Base-by-base conservation (phyloP, 2,329 filamentous ascomycete species). In the Blastomyces gilchristii region DNA sequence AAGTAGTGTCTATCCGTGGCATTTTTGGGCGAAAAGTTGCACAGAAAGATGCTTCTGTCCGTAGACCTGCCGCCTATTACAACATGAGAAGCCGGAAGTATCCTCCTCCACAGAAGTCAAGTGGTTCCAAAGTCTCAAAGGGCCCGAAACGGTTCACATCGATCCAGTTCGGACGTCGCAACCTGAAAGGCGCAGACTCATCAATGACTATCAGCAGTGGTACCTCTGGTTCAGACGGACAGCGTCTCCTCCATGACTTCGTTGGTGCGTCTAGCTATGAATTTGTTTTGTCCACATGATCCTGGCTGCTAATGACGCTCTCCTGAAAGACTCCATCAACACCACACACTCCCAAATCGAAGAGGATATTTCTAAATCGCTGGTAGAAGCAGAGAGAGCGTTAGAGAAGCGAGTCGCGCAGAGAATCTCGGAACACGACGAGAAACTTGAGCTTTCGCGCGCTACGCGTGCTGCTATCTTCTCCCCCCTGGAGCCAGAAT, bases 291-390 rank as follows among this genome's bases (percentile, higher is more conserved):
- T 49, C 16, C 18, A 58, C 16, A 18, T 54, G 53, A 54, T 22
- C 2, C 18, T 39, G 18, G 25, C n/a, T 34, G 14, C 37, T 54
- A 11, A 59, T n/a, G 3, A 25, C 6, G 16, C 12, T 34, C 25
- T n/a, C 2, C 25, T 5, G n/a, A 52, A 39, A 67, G 65, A 45
- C 2, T 62, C 63, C 31, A 62, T 67, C n/a, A 61, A 66, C n/a
- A 31, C 31, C 16, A 63, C 64, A 6, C 63, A 43, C n/a, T n/a
- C 64, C 22, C 61, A 64, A 39, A 62, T 67, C 8, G 56, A 61
- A 54, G 60, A 61, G n/a, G 64, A 66, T 0, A 43, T 64, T 9
- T 61, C 53, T n/a, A 43, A 62, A 53, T 58, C 64, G 14, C 63
- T 67, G 34, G 34, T 52, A 28, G 49, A 47, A 16, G 58, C 60